These are phyloP conservation scores for Athelia sp. DNA, from an alignment of 1,284 basidiomycete genomes.

Conservation along the genomic window DNA sequence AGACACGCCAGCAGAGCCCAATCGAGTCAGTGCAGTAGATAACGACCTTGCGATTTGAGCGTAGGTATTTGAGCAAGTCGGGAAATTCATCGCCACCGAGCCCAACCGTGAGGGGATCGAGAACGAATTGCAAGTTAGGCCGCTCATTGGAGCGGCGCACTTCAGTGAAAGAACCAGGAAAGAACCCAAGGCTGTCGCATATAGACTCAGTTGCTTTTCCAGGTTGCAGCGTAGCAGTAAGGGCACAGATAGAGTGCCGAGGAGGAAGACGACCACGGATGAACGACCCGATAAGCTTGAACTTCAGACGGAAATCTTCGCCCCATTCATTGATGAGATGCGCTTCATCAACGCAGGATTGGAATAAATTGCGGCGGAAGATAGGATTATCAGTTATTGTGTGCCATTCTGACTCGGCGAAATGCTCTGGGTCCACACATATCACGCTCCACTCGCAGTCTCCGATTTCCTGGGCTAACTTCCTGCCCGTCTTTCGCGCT, in stretches of 20 bases:
- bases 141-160: conserved; percentile 10
- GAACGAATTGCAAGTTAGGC: conserved; percentile 3
- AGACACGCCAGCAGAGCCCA: background rate
- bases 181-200: conserved; percentile 9
- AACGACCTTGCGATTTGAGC: background rate
- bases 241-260: conserved; percentile 6
- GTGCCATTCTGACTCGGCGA: background rate
- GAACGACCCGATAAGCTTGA: conserved; percentile 11
- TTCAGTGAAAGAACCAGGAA: conserved; percentile 1
- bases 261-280: conserved; percentile 9
- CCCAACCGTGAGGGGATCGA: background rate
- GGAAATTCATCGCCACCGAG: background rate
- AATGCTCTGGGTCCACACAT: background rate
- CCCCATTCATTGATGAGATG: conserved; percentile 14
- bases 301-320: conserved; percentile 6
- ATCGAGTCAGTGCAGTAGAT: background rate
- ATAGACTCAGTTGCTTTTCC: conserved; percentile 5
- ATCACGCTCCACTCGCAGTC: background rate
- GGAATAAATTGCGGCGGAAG: conserved; percentile 10
- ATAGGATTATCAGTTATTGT: conserved; percentile 10
- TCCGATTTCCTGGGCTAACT: background rate
- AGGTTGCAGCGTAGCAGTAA: conserved; percentile 11
- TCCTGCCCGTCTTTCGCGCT: background rate
- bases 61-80: background rate
- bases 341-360: conserved; percentile 10